Percentiles rank a stretch among this genome's conserved stretches.
Conservation (phyloP, 306 rosid genomes). For the Ziziphus jujuba region DNA sequence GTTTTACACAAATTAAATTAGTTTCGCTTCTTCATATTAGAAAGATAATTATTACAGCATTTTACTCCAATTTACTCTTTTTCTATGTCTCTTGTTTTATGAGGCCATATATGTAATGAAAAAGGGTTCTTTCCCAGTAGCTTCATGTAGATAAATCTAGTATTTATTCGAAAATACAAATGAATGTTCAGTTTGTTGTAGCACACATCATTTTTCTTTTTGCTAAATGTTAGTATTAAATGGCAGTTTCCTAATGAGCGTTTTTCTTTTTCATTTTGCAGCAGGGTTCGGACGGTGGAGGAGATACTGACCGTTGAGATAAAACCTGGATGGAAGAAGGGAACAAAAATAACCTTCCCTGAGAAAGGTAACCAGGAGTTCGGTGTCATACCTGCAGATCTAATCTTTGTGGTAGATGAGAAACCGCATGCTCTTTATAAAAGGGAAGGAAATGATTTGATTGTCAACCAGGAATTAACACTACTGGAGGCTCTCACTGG, state of each 20-base stretch:
- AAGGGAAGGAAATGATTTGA: constrained; percentile 87
- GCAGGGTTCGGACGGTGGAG: constrained; percentile 57
- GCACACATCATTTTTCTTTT: no score
- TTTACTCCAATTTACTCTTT: not conserved
- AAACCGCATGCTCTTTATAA: constrained; percentile 76
- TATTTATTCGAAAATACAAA: not conserved
- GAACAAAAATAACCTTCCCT: constrained; percentile 86
- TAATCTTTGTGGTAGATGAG: constrained; percentile 82
- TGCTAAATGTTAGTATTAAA: not conserved
- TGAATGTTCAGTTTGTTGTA: no score
- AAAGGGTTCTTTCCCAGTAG: not conserved
- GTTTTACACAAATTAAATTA: not conserved
- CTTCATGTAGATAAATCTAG: not conserved
- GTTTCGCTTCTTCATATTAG: not conserved
- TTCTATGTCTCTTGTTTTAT: not conserved
- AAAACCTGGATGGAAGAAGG: constrained; percentile 97
- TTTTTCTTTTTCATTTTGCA: constrained; percentile 36
- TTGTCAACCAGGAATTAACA: constrained; percentile 74
- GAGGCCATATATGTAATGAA: not conserved
- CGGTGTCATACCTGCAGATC: constrained; percentile 82
- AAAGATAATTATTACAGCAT: not conserved
- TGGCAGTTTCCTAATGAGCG: not conserved
- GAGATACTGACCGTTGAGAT: constrained; percentile 90
- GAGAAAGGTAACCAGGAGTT: constrained; percentile 93
- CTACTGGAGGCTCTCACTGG: constrained; percentile 90